Base-by-base conservation (phyloP, 2,329 filamentous ascomycete species). In the Pseudopithomyces maydicus region DNA sequence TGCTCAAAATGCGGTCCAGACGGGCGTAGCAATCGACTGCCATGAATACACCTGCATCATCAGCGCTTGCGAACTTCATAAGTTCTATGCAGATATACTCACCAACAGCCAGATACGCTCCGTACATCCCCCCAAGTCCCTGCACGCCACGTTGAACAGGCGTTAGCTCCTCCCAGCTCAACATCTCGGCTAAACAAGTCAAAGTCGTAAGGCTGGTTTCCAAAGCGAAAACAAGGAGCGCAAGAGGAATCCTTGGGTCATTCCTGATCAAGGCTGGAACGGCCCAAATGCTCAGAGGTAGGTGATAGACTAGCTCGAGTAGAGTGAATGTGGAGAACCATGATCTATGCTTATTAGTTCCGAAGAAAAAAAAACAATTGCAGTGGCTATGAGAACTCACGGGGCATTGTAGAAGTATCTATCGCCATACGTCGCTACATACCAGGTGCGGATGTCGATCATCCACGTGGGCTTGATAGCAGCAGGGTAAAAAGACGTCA, bases 121-220 rank as follows among this genome's bases (percentile, higher is more conserved):
- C 73, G 65, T 77, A 78, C 67, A 77, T 72, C 1, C 72, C 74
- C 0, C 69, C 70, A 50, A 78, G 49, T 35, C 71, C 71, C 15
- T 45, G 23, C 35, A 64, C 5, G 0, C 72, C 72, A 49, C 64
- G 67, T 63, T 75, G 72, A 52, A 56, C 57, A 14, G 51, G 38
- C 12, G 53, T 72, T 59, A 76, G 57, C 36, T 72, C 66, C 32
- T 66, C 60, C 76, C 87, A 90, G 60, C 77, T 79, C 73, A 83
- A 75, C 62, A 84, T 85, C 55, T 90, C 87, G 1, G 82, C 79
- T 44, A 90, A 79, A 65, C 87, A 90, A 0, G 85, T 84, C 41
- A 84, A 66, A 0, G 88, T 89, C 1, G 87, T 88, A 54, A 89
- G 60, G 35, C 81, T 84, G 0, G 85, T 84, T 66, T 88, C 81